These are phyloP conservation scores for Alternaria sp. DNA, from an alignment of 2,329 filamentous ascomycete species.

Conservation along the genomic window DNA sequence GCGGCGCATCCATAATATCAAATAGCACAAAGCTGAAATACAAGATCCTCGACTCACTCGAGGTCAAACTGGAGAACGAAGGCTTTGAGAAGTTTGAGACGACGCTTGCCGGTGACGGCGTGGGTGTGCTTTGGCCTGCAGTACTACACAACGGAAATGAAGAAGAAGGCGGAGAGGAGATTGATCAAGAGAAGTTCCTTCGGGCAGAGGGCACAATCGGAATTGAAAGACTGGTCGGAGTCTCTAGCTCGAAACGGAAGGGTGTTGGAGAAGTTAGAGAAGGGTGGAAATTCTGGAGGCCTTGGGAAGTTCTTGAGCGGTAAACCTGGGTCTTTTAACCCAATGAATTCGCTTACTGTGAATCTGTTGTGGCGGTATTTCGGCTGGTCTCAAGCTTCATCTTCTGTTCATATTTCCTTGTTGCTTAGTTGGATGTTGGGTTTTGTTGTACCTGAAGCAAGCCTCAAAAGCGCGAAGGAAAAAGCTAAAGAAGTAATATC, in stretches of 20 bases:
- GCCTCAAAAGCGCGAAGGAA: background rate
- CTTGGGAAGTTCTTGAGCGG: constrained; percentile 41
- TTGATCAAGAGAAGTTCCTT: constrained; percentile 87
- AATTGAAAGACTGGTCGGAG: constrained; percentile 86
- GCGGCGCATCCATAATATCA: constrained; percentile 44
- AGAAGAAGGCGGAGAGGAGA: constrained; percentile 87
- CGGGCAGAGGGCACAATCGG: constrained; percentile 84
- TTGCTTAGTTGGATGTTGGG: background rate
- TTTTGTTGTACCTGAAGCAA: background rate
- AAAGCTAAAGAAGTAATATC: background rate
- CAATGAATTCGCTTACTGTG: background rate
- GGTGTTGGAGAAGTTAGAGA: constrained; percentile 47
- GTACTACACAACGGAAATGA: constrained; percentile 85
- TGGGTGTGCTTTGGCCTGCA: constrained; percentile 93
- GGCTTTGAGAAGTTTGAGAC: constrained; percentile 88
- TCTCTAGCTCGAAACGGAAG: constrained; percentile 53
- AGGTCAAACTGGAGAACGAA: constrained; percentile 64
- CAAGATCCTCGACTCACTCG: constrained; percentile 65
- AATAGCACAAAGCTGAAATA: constrained; percentile 47
- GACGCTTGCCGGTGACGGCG: constrained; percentile 89
- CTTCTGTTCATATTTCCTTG: constrained; percentile 1
- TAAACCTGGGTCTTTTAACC: constrained; percentile 8
- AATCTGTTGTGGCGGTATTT: constrained; percentile 5
- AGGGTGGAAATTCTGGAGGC: constrained; percentile 54
- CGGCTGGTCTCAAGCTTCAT: constrained; percentile 6